Percentiles rank a stretch among this genome's conserved stretches.
These are phyloP conservation scores for Petunia axillaris DNA, from an alignment of 257 asterid genomes.

Conservation along the genomic window DNA sequence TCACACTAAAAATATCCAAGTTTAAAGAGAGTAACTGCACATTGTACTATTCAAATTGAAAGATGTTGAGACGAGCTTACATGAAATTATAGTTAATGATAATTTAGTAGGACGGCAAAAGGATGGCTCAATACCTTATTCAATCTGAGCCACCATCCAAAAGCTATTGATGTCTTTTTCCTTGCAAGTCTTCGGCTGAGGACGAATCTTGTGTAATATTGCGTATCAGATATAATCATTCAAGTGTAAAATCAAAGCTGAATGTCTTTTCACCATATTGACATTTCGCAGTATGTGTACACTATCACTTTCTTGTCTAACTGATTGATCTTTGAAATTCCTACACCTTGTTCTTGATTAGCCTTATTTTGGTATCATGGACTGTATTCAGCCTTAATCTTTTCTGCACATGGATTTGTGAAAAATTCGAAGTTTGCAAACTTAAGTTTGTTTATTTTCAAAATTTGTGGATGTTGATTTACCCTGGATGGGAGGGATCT, in stretches of 20 bases:
- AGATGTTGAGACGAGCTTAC: conserved; percentile 1
- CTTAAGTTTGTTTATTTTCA: background rate
- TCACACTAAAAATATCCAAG: conserved; percentile 1
- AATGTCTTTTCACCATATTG: conserved; percentile 4
- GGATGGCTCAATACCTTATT: background rate
- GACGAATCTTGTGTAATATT: conserved; percentile 14
- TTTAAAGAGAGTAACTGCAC: background rate
- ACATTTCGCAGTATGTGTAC: background rate
- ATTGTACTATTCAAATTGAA: conserved; percentile 8
- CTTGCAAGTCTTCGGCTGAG: background rate
- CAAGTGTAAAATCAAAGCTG: conserved; percentile 15
- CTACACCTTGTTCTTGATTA: conserved; percentile 17
- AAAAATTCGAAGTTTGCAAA: background rate
- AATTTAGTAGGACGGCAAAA: background rate
- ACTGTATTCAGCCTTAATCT: background rate
- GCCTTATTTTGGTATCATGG: conserved; percentile 20
- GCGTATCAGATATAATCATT: conserved; percentile 1
- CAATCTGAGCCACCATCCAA: background rate
- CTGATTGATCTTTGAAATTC: conserved; percentile 17
- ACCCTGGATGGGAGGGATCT: conserved; percentile 16
- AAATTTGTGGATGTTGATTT: conserved; percentile 19
- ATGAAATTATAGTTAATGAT: background rate
- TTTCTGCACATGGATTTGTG: conserved; percentile 13
- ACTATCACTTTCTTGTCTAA: background rate
- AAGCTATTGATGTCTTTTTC: conserved; percentile 1